Conservation (phyloP, 2,329 filamentous ascomycete species). For the Fusarium papillatum region DNA sequence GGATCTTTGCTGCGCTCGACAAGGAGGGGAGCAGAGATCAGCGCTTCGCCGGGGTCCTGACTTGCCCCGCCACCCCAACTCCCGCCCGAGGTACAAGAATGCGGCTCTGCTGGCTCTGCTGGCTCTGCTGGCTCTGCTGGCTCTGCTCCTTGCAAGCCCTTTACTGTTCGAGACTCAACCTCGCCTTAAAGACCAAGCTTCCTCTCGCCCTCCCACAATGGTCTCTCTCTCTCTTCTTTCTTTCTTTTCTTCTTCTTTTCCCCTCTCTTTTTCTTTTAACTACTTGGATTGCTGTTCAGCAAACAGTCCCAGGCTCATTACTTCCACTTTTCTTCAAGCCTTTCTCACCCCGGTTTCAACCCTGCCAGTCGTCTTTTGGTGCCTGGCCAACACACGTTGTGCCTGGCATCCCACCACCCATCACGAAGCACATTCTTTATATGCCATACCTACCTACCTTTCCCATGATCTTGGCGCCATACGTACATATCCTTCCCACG, state of each 20-base stretch:
- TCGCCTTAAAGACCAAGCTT: slow-evolving; percentile 31
- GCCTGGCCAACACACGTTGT: slow-evolving; percentile 25
- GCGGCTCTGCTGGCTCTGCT: slow-evolving; percentile 27
- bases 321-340: not conserved
- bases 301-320: not conserved
- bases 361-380: slow-evolving; percentile 6
- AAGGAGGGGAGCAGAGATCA: slow-evolving; percentile 25
- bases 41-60: slow-evolving; percentile 11
- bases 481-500: not conserved
- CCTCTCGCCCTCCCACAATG: slow-evolving; percentile 28
- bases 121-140: slow-evolving; percentile 30
- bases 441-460: slow-evolving; percentile 1
- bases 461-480: slow-evolving; percentile 1
- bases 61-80: slow-evolving; percentile 17
- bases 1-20: slow-evolving; percentile 19
- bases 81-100: not conserved
- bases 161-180: slow-evolving; percentile 15
- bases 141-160: no score
- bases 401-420: slow-evolving; percentile 9
- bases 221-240: no score
- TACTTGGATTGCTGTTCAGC: not conserved
- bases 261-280: no score
- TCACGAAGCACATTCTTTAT: slow-evolving; percentile 9
- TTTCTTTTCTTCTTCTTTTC: no score
- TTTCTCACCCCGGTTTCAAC: not conserved